phyloP scores from a whole-genome alignment of 2,329 filamentous ascomycete species.

The Botrytis pseudocinerea region DNA sequence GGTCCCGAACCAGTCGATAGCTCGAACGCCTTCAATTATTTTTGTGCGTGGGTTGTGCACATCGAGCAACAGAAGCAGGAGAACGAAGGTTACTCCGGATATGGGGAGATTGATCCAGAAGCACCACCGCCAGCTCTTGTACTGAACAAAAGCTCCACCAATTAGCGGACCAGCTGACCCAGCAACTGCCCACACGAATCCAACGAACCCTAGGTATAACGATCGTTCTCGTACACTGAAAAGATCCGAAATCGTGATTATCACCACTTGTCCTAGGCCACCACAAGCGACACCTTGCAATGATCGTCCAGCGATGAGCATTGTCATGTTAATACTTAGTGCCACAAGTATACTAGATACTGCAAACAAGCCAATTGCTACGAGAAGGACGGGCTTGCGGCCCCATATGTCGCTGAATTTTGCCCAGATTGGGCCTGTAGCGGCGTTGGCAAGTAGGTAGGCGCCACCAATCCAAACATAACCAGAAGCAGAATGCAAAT shows the following conservation, averaged over 20 bases:
- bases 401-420: conserved; percentile 17
- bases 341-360: conserved; percentile 54
- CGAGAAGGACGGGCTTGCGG: conserved; percentile 2
- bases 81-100: conserved; percentile 46
- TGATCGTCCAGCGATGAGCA: conserved; percentile 61
- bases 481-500: conserved; percentile 47
- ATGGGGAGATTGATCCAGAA: conserved; percentile 56
- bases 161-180: conserved; percentile 60
- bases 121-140: conserved; percentile 61
- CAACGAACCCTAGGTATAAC: conserved; percentile 61
- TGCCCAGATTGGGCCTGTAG: conserved; percentile 47
- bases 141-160: conserved; percentile 61
- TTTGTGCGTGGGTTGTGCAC: conserved; percentile 63
- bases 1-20: conserved; percentile 60
- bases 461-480: conserved; percentile 56
- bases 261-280: conserved; percentile 38
- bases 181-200: conserved; percentile 62
- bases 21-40: conserved; percentile 58
- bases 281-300: conserved; percentile 66
- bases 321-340: conserved; percentile 56
- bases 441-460: conserved; percentile 49
- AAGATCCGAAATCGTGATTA: conserved; percentile 50
- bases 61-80: conserved; percentile 62
- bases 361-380: background rate
- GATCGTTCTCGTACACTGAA: conserved; percentile 59